These are phyloP conservation scores for Nakaseomyces delphensis DNA, from an alignment of 1,139 yeast genomes.

Conservation along the genomic window DNA sequence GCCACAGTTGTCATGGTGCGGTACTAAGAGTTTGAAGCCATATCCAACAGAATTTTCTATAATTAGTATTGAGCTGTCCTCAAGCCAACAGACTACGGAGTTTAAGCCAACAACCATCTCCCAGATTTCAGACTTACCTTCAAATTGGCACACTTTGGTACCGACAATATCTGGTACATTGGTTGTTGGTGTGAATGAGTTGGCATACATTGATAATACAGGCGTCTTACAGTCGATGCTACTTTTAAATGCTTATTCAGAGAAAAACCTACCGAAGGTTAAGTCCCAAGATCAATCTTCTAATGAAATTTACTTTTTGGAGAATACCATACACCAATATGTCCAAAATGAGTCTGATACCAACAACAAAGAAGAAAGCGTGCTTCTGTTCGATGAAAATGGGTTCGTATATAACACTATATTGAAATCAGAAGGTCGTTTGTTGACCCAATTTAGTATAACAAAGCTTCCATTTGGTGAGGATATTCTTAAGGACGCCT, in stretches of 20 bases:
- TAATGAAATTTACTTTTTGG: constrained; percentile 19
- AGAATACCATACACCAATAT: constrained; percentile 14
- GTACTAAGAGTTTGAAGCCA: constrained; percentile 34
- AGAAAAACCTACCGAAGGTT: constrained; percentile 18
- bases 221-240: constrained; percentile 39
- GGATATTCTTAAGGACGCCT: constrained; percentile 24
- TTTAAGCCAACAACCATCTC: constrained; percentile 22
- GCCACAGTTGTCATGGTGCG: constrained; percentile 67
- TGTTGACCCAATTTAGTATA: constrained; percentile 25
- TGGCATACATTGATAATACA: constrained; percentile 73
- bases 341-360: constrained; percentile 12
- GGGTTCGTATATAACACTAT: constrained; percentile 24
- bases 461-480: constrained; percentile 27
- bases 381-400: constrained; percentile 25
- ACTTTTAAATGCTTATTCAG: constrained; percentile 23
- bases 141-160: constrained; percentile 56
- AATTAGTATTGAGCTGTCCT: constrained; percentile 18
- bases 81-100: constrained; percentile 10
- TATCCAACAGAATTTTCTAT: constrained; percentile 22
- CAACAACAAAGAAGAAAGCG: constrained; percentile 15
- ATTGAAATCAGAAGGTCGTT: constrained; percentile 27
- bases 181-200: constrained; percentile 66
- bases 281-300: constrained; percentile 23
- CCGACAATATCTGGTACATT: constrained; percentile 67
- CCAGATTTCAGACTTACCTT: constrained; percentile 46